A percentile compares a stretch with the other conserved stretches of the same genome.
Conservation (phyloP, 495 filamentous ascomycete species). For the Rhypophila decipiens region DNA sequence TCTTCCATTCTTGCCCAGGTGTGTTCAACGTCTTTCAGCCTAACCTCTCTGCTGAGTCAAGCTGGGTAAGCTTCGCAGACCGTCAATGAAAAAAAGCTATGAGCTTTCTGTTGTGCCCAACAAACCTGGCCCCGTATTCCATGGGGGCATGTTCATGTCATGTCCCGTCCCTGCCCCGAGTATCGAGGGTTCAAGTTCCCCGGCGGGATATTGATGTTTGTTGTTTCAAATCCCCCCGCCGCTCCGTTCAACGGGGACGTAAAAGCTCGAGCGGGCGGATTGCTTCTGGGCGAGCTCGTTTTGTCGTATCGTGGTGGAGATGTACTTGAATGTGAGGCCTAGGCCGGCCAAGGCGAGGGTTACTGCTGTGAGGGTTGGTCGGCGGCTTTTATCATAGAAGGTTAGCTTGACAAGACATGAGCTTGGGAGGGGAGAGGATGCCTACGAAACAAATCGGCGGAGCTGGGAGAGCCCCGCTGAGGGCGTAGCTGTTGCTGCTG, state of each 20-base stretch:
- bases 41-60: too few relatives aligned
- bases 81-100: too few relatives aligned
- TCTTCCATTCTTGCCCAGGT: too few relatives aligned
- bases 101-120: too few relatives aligned
- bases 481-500: too few relatives aligned
- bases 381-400: constrained; percentile 15
- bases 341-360: constrained; percentile 23
- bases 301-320: constrained; percentile 22
- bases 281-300: constrained; percentile 38
- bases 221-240: constrained; percentile 34
- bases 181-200: too few relatives aligned
- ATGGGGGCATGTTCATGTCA: too few relatives aligned
- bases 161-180: too few relatives aligned
- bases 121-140: too few relatives aligned
- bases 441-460: neutral
- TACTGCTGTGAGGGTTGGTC: constrained; percentile 23
- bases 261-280: constrained; percentile 22
- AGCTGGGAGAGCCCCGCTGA: neutral
- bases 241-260: constrained; percentile 44
- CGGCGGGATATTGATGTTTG: neutral
- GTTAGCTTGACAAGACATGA: neutral
- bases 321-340: constrained; percentile 26
- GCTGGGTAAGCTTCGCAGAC: too few relatives aligned
- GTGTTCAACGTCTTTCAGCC: too few relatives aligned
- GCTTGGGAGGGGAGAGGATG: too few relatives aligned